Evolutionary conservation across 73 alveolate genomes (phyloP).

Genomic region (Tetrahymena malaccensis): DNA sequence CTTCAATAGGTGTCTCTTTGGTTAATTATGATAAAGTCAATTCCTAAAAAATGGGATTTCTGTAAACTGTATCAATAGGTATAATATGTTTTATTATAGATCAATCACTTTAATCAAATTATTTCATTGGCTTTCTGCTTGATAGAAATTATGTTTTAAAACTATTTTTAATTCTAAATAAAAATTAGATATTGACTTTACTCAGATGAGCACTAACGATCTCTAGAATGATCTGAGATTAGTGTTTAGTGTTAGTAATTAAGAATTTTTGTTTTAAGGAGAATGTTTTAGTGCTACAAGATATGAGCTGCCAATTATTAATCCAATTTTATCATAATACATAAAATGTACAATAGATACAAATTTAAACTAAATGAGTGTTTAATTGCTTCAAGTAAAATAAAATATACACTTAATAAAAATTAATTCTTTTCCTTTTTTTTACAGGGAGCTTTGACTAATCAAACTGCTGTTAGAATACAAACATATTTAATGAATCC

Average conservation of each 20-base stretch:
- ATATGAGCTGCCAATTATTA: neutral
- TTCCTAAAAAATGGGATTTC: neutral
- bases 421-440: no score
- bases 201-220: neutral
- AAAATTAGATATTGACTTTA: neutral
- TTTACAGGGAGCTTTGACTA: neutral
- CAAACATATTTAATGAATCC: neutral
- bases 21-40: neutral
- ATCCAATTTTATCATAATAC: neutral
- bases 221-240: neutral
- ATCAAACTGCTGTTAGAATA: neutral
- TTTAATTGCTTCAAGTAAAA: neutral
- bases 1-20: neutral
- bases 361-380: neutral
- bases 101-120: neutral
- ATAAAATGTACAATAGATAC: neutral
- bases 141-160: neutral
- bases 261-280: neutral
- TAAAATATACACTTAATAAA: no score
- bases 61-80: neutral
- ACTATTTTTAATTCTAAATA: neutral
- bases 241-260: neutral
- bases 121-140: neutral
- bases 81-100: neutral
- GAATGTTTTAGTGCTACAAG: neutral